Conservation (phyloP, 345 rosid genomes). For the Populus nigra region DNA sequence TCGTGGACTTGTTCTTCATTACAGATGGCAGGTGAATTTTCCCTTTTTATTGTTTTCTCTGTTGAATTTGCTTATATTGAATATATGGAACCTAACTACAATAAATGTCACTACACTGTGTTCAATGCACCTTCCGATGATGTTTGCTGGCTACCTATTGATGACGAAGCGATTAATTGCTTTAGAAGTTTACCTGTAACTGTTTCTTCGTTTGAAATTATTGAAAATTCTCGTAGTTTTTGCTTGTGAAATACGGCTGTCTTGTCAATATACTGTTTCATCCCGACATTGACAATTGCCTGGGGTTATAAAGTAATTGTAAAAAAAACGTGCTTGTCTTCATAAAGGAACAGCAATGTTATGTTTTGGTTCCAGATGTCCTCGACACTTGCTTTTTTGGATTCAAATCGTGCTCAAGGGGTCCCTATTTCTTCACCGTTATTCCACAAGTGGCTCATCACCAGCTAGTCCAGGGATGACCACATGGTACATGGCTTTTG, state of each 20-base stretch:
- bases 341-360: background rate
- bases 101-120: too few species aligned
- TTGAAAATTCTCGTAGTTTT: background rate
- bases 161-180: background rate
- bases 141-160: background rate
- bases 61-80: background rate
- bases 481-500: background rate
- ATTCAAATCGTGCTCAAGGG: background rate
- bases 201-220: background rate
- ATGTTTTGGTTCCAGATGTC: background rate
- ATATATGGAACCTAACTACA: too few species aligned
- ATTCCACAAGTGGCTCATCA: background rate
- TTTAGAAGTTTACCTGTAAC: background rate
- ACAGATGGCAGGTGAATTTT: conserved; percentile 26
- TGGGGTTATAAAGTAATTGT: background rate
- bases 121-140: too few species aligned
- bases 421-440: background rate
- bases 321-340: background rate
- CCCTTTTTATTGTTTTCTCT: background rate
- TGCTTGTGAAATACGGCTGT: background rate
- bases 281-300: background rate
- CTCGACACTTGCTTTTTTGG: background rate
- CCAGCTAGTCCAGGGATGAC: background rate
- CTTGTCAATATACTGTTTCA: background rate
- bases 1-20: conserved; percentile 30